Evolutionary conservation across 2,329 filamentous ascomycete genomes (phyloP), one percentile per base, ranked within the genome.

Genomic region (Fusarium ramigenum): DNA sequence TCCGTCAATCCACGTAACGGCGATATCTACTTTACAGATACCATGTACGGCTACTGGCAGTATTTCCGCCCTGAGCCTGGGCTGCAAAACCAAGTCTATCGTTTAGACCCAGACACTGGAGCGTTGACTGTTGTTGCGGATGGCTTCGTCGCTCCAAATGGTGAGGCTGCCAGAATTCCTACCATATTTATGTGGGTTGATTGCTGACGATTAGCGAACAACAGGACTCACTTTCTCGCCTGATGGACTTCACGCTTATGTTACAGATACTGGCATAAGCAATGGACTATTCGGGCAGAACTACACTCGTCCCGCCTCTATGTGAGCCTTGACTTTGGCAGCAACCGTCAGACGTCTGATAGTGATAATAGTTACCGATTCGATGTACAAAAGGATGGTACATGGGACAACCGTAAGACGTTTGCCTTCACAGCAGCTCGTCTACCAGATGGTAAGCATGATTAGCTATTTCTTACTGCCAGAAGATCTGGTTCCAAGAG

Each of bases 1-100:
- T 83, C 85, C 3, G 77, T 89, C 62, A 85, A 90, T 71, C 84
- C 88, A 36, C 78, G 79, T 16, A 90, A 86, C 63, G 84, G 85
- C n/a, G 85, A 89, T 32, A 81, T 92, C n/a, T 92, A 90, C 82
- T 91, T 92, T 74, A 92, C 89, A 4, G 90, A 92, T 65, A 86
- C 88, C 0, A 83, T 86, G 12, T 92, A 92, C 71, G 90, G 88
- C 7, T 87, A 84, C 67, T 82, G 87, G 46, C 89, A 91, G 75
- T 83, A 87, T 30, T 91, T 91, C 73, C 84, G 89, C 0, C 86
- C 86, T 0, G 71, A 78, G 10, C 89, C 89, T 0, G 85, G 85
- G 1, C 77, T 91, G 16, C 87, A 83, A 9, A 87, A 86, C 64
- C 89, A 91, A 74, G 87, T 91, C 1, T 92, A 91, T 77, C 85